Evolutionary conservation across 345 rosid genomes (phyloP).

Genomic region (Pelargonium nanum): DNA sequence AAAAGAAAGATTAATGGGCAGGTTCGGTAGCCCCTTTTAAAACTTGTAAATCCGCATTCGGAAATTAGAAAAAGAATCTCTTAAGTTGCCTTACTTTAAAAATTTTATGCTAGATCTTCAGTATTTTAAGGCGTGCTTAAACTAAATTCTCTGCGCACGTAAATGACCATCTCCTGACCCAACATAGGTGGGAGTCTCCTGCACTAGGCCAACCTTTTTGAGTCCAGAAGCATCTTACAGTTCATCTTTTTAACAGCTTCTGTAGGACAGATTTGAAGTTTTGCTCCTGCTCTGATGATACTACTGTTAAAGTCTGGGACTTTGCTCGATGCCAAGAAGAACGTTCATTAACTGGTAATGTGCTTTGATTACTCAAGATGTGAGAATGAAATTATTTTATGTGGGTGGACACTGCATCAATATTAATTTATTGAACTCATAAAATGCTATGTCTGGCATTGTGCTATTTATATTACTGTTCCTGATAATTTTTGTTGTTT

Average conservation of each 20-base stretch:
- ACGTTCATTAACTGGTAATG: conserved; percentile 86
- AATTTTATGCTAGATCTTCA: too few relatives aligned
- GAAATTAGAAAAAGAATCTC: too few relatives aligned
- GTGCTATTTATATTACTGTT: not conserved
- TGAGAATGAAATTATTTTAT: conserved; percentile 3
- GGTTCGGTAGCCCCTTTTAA: too few relatives aligned
- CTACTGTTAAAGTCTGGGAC: conserved; percentile 97
- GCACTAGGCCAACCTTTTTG: not conserved
- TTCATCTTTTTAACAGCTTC: conserved; percentile 50
- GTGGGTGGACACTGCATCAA: not conserved
- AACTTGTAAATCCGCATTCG: too few relatives aligned
- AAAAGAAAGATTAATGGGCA: too few relatives aligned
- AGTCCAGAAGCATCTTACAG: conserved; percentile 9
- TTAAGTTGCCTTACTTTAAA: too few relatives aligned
- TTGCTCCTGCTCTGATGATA: conserved; percentile 96
- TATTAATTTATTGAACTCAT: not conserved
- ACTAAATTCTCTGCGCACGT: too few relatives aligned
- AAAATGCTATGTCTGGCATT: not conserved
- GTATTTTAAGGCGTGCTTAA: too few relatives aligned
- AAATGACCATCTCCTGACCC: too few relatives aligned
- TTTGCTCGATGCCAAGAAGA: conserved; percentile 92
- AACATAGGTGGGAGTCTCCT: not conserved
- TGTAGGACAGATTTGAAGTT: conserved; percentile 97
- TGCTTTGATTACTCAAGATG: conserved; percentile 17
- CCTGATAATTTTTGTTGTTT: not conserved